A percentile compares a stretch with the other conserved stretches of the same genome.
phyloP scores from a whole-genome alignment of 305 asterid species.

The Striga hermonthica region DNA sequence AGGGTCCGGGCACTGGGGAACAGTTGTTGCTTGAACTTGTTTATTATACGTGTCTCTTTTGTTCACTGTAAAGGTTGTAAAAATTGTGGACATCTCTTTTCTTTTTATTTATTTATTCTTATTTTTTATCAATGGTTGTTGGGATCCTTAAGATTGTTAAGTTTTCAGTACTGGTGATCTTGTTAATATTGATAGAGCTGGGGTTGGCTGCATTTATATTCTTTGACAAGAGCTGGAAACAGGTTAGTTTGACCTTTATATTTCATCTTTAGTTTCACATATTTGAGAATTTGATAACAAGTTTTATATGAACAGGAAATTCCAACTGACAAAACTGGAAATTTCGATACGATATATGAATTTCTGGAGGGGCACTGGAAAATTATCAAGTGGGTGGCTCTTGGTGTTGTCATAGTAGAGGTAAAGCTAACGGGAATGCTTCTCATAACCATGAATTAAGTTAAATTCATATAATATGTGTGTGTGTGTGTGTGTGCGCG shows the following conservation, averaged over 20 bases:
- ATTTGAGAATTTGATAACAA: constrained; percentile 27
- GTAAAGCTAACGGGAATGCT: constrained; percentile 35
- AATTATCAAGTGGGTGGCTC: constrained; percentile 82
- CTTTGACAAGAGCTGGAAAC: constrained; percentile 91
- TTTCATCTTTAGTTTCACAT: constrained; percentile 25
- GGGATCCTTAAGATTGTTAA: constrained; percentile 65
- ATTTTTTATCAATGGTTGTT: no score
- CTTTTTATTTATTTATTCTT: constrained; percentile 15
- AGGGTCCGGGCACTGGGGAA: no score
- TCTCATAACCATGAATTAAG: neutral
- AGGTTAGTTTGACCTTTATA: constrained; percentile 44
- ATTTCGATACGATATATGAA: constrained; percentile 59
- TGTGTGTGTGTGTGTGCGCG: no score
- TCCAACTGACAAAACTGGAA: constrained; percentile 87
- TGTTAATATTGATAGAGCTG: constrained; percentile 79
- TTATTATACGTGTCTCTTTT: no score
- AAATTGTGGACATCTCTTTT: constrained; percentile 19
- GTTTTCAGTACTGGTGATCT: constrained; percentile 76
- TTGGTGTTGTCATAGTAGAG: constrained; percentile 75
- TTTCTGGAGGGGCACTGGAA: constrained; percentile 80
- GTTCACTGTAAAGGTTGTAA: no score
- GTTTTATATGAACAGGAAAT: constrained; percentile 50
- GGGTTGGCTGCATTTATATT: constrained; percentile 85
- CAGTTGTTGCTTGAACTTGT: no score
- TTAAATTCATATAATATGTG: no score